A percentile compares a stretch with the other conserved stretches of the same genome.
Conservation (phyloP, 2,329 filamentous ascomycete species). For the Arthrobotrys entomopaga region DNA sequence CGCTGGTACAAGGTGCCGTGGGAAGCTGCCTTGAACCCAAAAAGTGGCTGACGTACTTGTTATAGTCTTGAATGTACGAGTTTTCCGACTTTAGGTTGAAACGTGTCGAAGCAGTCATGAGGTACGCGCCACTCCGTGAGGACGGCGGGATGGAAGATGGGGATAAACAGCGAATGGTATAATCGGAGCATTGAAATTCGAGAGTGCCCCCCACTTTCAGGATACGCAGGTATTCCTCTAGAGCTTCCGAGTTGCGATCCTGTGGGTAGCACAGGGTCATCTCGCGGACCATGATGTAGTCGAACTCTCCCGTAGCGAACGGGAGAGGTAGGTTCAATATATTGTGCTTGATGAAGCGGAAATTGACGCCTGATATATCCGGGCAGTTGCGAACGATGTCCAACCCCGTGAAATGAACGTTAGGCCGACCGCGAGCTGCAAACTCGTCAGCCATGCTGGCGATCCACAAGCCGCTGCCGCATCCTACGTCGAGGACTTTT, state of each 20-base stretch:
- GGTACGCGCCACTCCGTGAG: constrained; percentile 79
- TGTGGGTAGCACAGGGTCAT: constrained; percentile 56
- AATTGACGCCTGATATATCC: constrained; percentile 59
- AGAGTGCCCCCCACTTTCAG: constrained; percentile 80
- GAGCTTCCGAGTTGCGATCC: constrained; percentile 61
- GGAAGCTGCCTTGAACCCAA: constrained; percentile 77
- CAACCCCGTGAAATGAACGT: constrained; percentile 59
- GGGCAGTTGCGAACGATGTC: constrained; percentile 59
- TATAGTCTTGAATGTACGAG: constrained; percentile 82
- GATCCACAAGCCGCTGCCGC: constrained; percentile 89
- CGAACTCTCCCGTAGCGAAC: constrained; percentile 81
- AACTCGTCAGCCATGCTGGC: constrained; percentile 65
- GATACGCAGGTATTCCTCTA: constrained; percentile 80
- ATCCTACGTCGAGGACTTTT: constrained; percentile 85
- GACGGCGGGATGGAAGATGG: constrained; percentile 60
- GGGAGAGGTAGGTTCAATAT: constrained; percentile 79
- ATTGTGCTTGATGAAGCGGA: constrained; percentile 87
- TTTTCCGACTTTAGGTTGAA: constrained; percentile 76
- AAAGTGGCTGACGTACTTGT: constrained; percentile 80
- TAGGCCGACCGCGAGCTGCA: constrained; percentile 52
- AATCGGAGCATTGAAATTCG: constrained; percentile 76
- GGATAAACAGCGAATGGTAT: constrained; percentile 79
- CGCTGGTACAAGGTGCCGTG: constrained; percentile 79
- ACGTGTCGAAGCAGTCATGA: constrained; percentile 82
- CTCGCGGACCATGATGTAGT: constrained; percentile 70